These are phyloP conservation scores for Nicotiana knightiana DNA, from an alignment of 257 asterid genomes.

Conservation along the genomic window DNA sequence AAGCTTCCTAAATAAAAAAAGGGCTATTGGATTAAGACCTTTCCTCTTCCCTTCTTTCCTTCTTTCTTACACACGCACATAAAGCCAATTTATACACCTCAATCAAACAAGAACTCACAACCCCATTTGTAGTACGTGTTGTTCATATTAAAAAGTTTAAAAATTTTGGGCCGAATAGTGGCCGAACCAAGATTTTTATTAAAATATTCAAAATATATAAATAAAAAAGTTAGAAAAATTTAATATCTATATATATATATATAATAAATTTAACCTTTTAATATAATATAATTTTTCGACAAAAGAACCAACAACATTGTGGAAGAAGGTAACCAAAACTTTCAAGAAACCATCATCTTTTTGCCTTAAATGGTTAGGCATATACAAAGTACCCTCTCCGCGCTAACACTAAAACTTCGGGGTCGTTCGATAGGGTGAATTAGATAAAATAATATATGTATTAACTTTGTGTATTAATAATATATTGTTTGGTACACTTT, in stretches of 20 bases:
- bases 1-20: background rate
- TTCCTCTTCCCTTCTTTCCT: background rate
- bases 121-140: background rate
- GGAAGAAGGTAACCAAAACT: slow-evolving; percentile 8
- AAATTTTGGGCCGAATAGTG: background rate
- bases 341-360: slow-evolving; percentile 8
- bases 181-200: too few species aligned
- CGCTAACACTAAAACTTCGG: background rate
- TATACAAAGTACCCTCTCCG: background rate
- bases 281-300: too few species aligned
- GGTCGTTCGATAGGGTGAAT: too few species aligned
- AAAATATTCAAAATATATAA: too few species aligned
- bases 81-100: background rate
- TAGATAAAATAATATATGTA: too few species aligned
- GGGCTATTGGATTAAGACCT: slow-evolving; percentile 16
- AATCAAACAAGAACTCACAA: background rate
- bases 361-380: background rate
- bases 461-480: too few species aligned
- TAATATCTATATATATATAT: too few species aligned
- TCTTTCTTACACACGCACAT: background rate
- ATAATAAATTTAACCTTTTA: too few species aligned
- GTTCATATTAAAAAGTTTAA: background rate
- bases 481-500: too few species aligned
- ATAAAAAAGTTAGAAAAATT: too few species aligned
- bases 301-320: slow-evolving; percentile 9